These are phyloP conservation scores for Xylaria multiplex DNA, from an alignment of 2,329 filamentous ascomycete genomes.

Conservation along the genomic window DNA sequence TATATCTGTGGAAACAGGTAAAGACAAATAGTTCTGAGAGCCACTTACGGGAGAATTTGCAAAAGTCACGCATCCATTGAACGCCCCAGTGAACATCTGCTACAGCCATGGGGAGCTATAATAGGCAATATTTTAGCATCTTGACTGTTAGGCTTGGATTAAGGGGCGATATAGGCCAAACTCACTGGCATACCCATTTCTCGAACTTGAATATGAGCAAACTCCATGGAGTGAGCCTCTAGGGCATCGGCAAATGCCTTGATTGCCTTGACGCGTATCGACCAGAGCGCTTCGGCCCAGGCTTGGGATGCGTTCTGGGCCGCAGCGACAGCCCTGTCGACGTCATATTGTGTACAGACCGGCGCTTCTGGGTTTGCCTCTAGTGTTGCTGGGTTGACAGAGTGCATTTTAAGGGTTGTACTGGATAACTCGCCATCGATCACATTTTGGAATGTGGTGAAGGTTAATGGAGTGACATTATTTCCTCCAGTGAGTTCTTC, in stretches of 20 bases:
- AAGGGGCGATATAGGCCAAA: background rate
- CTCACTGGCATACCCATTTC: slow-evolving; percentile 39
- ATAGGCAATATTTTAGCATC: background rate
- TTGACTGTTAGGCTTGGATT: background rate
- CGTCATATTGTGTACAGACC: slow-evolving; percentile 58
- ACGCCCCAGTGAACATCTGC: slow-evolving; percentile 43
- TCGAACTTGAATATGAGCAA: slow-evolving; percentile 31
- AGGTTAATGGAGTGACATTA: background rate
- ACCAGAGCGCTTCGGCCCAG: slow-evolving; percentile 54
- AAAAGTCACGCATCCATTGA: slow-evolving; percentile 47
- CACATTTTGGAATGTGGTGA: slow-evolving; percentile 61
- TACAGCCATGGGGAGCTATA: slow-evolving; percentile 31
- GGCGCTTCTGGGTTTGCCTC: slow-evolving; percentile 62
- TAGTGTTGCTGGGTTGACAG: slow-evolving; percentile 62
- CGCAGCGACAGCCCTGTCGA: slow-evolving; percentile 60
- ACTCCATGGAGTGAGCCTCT: slow-evolving; percentile 29
- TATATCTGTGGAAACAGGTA: no score
- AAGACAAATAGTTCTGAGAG: background rate
- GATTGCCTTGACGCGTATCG: slow-evolving; percentile 46
- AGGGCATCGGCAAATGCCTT: slow-evolving; percentile 39
- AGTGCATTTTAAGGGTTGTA: slow-evolving; percentile 57
- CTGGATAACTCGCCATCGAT: slow-evolving; percentile 58
- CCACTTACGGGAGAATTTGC: slow-evolving; percentile 26
- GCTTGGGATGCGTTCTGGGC: slow-evolving; percentile 58
- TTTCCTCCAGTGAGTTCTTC: background rate